Percentiles rank a stretch among this genome's conserved stretches.
Conservation (phyloP, 768 basidiomycete species). For the Suillus clintonianus region DNA sequence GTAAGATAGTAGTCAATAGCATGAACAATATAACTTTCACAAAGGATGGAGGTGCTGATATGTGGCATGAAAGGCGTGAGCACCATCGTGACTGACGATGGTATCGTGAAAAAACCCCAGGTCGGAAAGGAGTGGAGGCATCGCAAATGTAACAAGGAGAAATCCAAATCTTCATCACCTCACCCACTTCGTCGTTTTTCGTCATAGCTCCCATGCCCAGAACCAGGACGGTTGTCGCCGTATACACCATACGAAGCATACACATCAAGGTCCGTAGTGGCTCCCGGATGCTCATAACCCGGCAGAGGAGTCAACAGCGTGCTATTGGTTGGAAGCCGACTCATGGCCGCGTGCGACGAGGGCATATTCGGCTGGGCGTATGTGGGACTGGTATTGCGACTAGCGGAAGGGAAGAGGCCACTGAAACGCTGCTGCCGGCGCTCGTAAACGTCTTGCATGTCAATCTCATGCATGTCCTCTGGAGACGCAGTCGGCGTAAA, state of each 20-base stretch:
- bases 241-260: slow-evolving; percentile 39
- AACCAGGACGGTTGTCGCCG: slow-evolving; percentile 40
- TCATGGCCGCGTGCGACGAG: slow-evolving; percentile 23
- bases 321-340: slow-evolving; percentile 61
- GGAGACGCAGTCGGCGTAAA: slow-evolving; percentile 10
- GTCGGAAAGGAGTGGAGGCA: background rate
- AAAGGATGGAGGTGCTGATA: background rate
- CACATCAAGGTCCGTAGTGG: slow-evolving; percentile 11
- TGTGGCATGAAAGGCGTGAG: slow-evolving; percentile 1
- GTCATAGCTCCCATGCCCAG: slow-evolving; percentile 36
- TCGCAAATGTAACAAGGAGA: background rate
- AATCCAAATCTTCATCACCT: background rate
- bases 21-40: slow-evolving; percentile 6
- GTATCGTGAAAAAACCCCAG: slow-evolving; percentile 3
- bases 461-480: slow-evolving; percentile 23
- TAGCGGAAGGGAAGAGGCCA: slow-evolving; percentile 19
- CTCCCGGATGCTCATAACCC: slow-evolving; percentile 47
- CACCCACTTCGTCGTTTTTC: slow-evolving; percentile 18
- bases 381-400: slow-evolving; percentile 14
- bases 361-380: slow-evolving; percentile 26
- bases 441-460: slow-evolving; percentile 19
- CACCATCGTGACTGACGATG: background rate
- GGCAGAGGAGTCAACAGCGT: slow-evolving; percentile 73
- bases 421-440: slow-evolving; percentile 29
- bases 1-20: slow-evolving; percentile 5